Evolutionary conservation across 768 basidiomycete genomes (phyloP).

Genomic region (Lentinula lateritia): DNA sequence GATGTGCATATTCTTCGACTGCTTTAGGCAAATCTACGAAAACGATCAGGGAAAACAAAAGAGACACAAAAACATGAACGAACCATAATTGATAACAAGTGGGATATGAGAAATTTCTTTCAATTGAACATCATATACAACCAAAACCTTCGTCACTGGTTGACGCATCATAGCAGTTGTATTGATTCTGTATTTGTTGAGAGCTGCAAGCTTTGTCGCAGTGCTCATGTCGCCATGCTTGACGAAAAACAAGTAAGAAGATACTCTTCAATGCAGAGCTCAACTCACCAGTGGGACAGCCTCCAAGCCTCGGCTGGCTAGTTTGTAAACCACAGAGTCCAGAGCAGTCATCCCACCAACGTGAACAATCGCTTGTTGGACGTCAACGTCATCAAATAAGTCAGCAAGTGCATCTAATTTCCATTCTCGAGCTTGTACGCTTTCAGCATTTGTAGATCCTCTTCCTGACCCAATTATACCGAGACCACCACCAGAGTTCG

Average conservation of each 20-base stretch:
- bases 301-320: constrained; percentile 81
- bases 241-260: constrained; percentile 11
- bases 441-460: constrained; percentile 74
- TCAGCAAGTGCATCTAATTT: constrained; percentile 90
- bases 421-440: constrained; percentile 86
- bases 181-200: constrained; percentile 77
- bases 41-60: not conserved
- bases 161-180: constrained; percentile 59
- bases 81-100: constrained; percentile 93
- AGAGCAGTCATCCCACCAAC: constrained; percentile 85
- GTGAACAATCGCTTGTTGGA: constrained; percentile 77
- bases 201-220: constrained; percentile 69
- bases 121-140: constrained; percentile 91
- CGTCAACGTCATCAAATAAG: constrained; percentile 82
- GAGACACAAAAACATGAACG: constrained; percentile 11
- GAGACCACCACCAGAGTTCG: constrained; percentile 50
- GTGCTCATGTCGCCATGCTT: constrained; percentile 94
- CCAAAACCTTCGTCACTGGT: constrained; percentile 63
- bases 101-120: constrained; percentile 92
- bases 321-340: constrained; percentile 86
- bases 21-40: constrained; percentile 79
- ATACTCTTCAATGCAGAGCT: not conserved
- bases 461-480: constrained; percentile 95
- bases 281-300: constrained; percentile 77
- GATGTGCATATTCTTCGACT: constrained; percentile 96